Evolutionary conservation across 345 rosid genomes (phyloP), one percentile per base, ranked within the genome.

Genomic region (Litchi chinensis): DNA sequence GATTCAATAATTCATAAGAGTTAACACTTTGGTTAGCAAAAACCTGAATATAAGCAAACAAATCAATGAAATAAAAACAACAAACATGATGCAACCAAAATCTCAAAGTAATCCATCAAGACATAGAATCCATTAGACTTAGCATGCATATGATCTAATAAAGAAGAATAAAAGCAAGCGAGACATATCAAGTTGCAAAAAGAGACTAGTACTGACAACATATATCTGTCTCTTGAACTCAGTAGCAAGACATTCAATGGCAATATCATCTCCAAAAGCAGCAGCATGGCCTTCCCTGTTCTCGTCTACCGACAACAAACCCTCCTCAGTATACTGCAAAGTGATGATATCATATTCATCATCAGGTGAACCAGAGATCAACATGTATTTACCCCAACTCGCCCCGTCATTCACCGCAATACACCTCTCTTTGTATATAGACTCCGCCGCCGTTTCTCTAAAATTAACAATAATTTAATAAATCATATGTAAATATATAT

Each of bases 351-450:
- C 93, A 80, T 94, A 85, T 74, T 94, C 95, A 87, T 96, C 99
- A 24, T 92, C 97, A 41, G 92, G 72, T 72, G 94, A 96, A 15
- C 99, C 99, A 59, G 93, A 91, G 80, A 88, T 93, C 21, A 92
- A 88, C 99, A 96, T 96, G 92, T 96, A 96, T 82, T 92, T 96
- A 21, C 95, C 98, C 99, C 99, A 96, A 78, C 93, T 93, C 12
- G 79, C 76, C 60, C 93, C 95, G 75, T 92, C 97, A 70, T 86
- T 87, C 93, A 96, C 99, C 2, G 88, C 88, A 24, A 90, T 71
- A 86, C 99, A 94, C 74, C 98, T 93, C 90, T 93, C 99, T 82
- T 86, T 92, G 87, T 91, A 96, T 64, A 96, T 94, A 10, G 98
- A 93, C 85, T 96, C 99, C 28, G 94, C 97, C 8, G 97, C 98